Evolutionary conservation across 1,284 basidiomycete species (phyloP).

Genomic region (Pascua guehoae): DNA sequence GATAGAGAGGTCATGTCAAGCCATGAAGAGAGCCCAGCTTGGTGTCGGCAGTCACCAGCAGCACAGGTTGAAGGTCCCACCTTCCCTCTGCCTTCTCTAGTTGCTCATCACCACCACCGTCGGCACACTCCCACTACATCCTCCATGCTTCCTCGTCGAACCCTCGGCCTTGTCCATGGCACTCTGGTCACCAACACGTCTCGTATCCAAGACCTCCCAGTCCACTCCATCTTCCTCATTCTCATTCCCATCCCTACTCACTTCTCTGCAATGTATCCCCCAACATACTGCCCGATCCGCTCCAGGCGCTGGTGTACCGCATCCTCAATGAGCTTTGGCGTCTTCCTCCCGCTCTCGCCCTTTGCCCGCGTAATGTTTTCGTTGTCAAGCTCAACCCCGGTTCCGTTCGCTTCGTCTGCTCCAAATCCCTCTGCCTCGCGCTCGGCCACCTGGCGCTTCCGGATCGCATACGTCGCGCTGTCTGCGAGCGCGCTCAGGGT

Average conservation of each 20-base stretch:
- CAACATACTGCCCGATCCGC: conserved; percentile 79
- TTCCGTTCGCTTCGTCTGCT: background rate
- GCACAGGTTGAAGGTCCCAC: too few relatives aligned
- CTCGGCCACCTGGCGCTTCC: conserved; percentile 45
- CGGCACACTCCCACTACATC: too few relatives aligned
- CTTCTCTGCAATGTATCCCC: conserved; percentile 80
- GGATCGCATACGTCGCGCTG: conserved; percentile 66
- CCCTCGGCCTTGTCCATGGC: too few relatives aligned
- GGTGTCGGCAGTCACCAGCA: too few relatives aligned
- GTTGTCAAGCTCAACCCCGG: background rate
- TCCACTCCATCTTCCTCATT: too few relatives aligned
- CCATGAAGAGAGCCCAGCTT: background rate
- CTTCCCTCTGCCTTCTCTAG: too few relatives aligned
- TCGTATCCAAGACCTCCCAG: too few relatives aligned
- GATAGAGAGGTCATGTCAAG: background rate
- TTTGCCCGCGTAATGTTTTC: conserved; percentile 5
- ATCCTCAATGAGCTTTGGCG: conserved; percentile 64
- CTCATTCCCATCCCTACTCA: conserved; percentile 46
- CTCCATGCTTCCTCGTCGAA: too few relatives aligned
- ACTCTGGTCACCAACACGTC: too few relatives aligned
- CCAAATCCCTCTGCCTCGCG: conserved; percentile 22
- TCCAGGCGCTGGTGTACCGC: conserved; percentile 69
- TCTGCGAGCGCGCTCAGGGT: conserved; percentile 66
- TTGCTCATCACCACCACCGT: too few relatives aligned
- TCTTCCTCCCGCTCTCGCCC: conserved; percentile 43